Evolutionary conservation across 2,329 filamentous ascomycete species (phyloP).

Genomic region (Gyromitra esculenta): DNA sequence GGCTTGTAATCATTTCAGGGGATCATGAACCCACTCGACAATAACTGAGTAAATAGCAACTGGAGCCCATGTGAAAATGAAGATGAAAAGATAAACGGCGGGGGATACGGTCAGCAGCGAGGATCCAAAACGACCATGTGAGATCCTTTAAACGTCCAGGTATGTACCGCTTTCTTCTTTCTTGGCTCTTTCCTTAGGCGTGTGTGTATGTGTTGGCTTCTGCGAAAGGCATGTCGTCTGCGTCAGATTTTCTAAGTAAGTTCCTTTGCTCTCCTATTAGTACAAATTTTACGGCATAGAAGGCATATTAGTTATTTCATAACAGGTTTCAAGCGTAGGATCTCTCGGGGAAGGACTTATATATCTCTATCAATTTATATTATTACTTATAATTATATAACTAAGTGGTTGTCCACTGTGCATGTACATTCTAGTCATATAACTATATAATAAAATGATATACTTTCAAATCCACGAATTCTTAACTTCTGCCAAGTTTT

Average conservation of each 20-base stretch:
- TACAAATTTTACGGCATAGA: neutral
- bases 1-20: conserved; percentile 4
- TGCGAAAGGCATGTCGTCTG: neutral
- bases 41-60: neutral
- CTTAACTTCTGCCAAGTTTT: no score
- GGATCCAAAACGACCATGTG: neutral
- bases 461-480: no score
- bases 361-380: neutral
- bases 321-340: neutral
- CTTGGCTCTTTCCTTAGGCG: neutral
- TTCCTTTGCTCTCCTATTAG: neutral
- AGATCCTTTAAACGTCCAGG: neutral
- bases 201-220: neutral
- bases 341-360: neutral
- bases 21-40: conserved; percentile 6
- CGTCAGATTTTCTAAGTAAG: neutral
- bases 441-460: neutral
- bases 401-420: neutral
- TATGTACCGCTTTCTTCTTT: conserved; percentile 8
- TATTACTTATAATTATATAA: neutral
- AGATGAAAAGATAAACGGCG: neutral
- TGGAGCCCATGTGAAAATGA: neutral
- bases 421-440: neutral
- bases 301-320: no score
- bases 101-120: neutral